Conservation (phyloP, 257 asterid genomes). For the Solanum neorickii region DNA sequence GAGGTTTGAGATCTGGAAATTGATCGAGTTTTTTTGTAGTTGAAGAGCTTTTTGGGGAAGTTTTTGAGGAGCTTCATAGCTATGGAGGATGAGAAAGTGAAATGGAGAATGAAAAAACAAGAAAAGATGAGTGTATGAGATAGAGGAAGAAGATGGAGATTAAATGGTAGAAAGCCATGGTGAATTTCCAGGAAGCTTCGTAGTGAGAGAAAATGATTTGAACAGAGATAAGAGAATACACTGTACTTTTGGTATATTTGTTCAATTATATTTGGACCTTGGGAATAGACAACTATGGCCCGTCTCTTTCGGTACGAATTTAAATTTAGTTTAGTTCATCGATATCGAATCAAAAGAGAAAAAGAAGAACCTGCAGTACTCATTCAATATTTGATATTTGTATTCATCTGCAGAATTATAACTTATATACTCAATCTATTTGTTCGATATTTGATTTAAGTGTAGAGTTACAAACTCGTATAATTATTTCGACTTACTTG, state of each 20-base stretch:
- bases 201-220: slow-evolving; percentile 16
- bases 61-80: slow-evolving; percentile 38
- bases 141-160: slow-evolving; percentile 1
- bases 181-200: slow-evolving; percentile 61
- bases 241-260: neutral
- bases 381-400: no score
- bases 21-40: slow-evolving; percentile 2
- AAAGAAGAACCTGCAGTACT: no score
- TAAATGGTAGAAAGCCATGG: slow-evolving; percentile 19
- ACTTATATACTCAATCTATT: no score
- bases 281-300: neutral
- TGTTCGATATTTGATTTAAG: no score
- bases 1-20: slow-evolving; percentile 14
- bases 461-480: no score
- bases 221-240: neutral
- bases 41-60: slow-evolving; percentile 41
- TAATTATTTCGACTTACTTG: no score
- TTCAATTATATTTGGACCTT: neutral
- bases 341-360: no score
- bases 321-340: fast-evolving
- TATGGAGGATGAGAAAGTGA: neutral
- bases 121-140: neutral
- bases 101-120: neutral
- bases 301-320: fast-evolving
- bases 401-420: no score